Conservation (phyloP, 768 basidiomycete genomes). For the Suillus spraguei region DNA sequence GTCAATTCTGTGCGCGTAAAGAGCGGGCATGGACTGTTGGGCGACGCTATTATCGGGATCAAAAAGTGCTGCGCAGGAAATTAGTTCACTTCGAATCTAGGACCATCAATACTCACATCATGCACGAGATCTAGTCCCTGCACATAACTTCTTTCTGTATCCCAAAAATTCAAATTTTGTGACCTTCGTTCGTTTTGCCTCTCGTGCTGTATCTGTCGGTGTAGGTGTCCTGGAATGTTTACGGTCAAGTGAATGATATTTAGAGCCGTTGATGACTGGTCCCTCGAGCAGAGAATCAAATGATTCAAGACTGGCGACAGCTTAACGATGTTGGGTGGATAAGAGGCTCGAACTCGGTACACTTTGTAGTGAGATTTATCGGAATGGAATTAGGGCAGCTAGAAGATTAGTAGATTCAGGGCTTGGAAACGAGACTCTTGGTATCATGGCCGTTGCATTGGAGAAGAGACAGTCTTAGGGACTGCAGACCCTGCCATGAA, state of each 20-base stretch:
- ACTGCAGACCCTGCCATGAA: background rate
- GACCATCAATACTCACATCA: constrained; percentile 50
- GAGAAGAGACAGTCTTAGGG: constrained; percentile 9
- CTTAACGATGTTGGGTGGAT: constrained; percentile 49
- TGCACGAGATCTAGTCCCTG: constrained; percentile 84
- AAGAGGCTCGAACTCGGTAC: constrained; percentile 52
- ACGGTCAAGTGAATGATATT: constrained; percentile 38
- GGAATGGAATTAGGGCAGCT: constrained; percentile 51
- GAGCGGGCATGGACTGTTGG: constrained; percentile 70
- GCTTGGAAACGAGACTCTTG: constrained; percentile 35
- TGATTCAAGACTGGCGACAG: constrained; percentile 70
- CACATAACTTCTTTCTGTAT: constrained; percentile 81
- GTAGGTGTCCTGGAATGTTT: constrained; percentile 13
- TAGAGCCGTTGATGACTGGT: constrained; percentile 28
- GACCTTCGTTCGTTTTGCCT: constrained; percentile 64
- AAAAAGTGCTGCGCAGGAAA: constrained; percentile 69
- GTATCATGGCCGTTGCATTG: constrained; percentile 24
- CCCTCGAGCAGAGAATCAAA: constrained; percentile 73
- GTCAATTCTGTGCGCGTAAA: constrained; percentile 70
- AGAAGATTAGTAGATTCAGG: constrained; percentile 27
- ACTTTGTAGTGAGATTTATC: constrained; percentile 62
- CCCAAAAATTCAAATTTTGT: constrained; percentile 74
- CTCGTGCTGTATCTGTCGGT: constrained; percentile 49
- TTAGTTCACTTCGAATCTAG: constrained; percentile 14
- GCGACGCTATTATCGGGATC: constrained; percentile 72